Percentiles rank a stretch among this genome's conserved stretches.
These are phyloP conservation scores for Liriodendron chinense DNA, from an alignment of 164 flowering plant genomes.

Conservation along the genomic window DNA sequence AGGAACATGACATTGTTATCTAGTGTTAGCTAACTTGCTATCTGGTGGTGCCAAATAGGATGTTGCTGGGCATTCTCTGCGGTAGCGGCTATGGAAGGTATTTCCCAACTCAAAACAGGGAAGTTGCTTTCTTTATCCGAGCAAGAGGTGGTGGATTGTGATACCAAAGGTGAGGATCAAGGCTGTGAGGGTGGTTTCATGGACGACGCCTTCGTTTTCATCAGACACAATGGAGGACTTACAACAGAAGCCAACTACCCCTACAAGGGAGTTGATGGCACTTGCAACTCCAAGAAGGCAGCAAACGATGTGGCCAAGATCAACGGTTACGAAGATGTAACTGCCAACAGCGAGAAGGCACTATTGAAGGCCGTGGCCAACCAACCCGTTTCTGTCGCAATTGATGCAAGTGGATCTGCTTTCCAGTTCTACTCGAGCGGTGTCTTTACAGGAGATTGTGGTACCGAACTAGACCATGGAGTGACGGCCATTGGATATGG, in stretches of 20 bases:
- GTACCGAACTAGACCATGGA: slow-evolving; percentile 23
- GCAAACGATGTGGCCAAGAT: not conserved
- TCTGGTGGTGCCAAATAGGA: not conserved
- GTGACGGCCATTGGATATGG: slow-evolving; percentile 35
- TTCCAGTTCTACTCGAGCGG: slow-evolving; percentile 19
- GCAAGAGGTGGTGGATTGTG: slow-evolving; percentile 9
- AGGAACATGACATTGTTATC: too few species aligned
- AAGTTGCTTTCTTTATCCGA: slow-evolving; percentile 3
- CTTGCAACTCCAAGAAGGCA: not conserved
- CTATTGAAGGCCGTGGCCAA: slow-evolving; percentile 18
- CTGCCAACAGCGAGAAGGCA: slow-evolving; percentile 6
- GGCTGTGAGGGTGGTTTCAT: slow-evolving; percentile 8
- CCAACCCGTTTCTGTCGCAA: slow-evolving; percentile 28
- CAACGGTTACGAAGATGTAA: slow-evolving; percentile 1
- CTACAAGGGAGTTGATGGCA: slow-evolving; percentile 3
- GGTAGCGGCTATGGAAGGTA: slow-evolving; percentile 9
- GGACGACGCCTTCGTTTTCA: slow-evolving; percentile 8
- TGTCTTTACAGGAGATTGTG: slow-evolving; percentile 24
- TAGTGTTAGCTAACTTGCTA: not conserved
- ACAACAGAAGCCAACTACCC: slow-evolving; percentile 8
- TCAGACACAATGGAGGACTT: not conserved
- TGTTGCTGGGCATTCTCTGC: slow-evolving; percentile 14
- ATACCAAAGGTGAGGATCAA: slow-evolving; percentile 5
- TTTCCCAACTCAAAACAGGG: slow-evolving; percentile 1
- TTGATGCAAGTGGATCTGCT: slow-evolving; percentile 7